Conservation (phyloP, 768 basidiomycete species). For the Mycena capillaripes region DNA sequence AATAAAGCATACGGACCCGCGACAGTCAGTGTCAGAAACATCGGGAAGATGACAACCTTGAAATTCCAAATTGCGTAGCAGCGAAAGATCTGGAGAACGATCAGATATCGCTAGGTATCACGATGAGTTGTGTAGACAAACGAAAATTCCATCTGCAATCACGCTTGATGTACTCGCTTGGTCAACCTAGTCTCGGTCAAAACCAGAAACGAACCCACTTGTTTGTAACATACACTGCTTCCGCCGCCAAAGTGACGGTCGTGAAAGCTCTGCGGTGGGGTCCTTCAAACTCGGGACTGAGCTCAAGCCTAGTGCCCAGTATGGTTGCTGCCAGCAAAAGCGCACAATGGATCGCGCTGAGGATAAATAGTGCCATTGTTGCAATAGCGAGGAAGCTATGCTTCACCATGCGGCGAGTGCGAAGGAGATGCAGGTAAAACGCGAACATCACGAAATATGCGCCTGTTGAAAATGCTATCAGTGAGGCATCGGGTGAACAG, state of each 20-base stretch:
- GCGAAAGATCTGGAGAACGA: background rate
- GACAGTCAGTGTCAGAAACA: too few relatives aligned
- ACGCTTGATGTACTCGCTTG: background rate
- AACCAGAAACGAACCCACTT: background rate
- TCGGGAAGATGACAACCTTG: background rate
- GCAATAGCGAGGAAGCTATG: background rate
- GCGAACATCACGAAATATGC: too few relatives aligned
- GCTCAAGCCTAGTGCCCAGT: background rate
- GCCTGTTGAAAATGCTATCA: too few relatives aligned
- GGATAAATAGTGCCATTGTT: background rate
- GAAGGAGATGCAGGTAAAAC: background rate
- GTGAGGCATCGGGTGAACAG: too few relatives aligned
- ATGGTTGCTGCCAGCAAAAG: background rate
- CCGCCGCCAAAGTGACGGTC: background rate
- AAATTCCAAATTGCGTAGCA: background rate
- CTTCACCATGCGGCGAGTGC: background rate
- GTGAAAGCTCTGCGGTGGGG: background rate
- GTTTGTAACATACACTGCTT: background rate
- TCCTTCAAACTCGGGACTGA: background rate
- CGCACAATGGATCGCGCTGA: background rate
- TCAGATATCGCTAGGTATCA: background rate
- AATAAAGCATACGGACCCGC: too few relatives aligned
- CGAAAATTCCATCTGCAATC: constrained; percentile 1
- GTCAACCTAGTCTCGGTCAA: background rate
- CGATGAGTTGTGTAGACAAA: background rate